Conservation (phyloP, 1,284 basidiomycete genomes). For the Binderoboletus segoi region DNA sequence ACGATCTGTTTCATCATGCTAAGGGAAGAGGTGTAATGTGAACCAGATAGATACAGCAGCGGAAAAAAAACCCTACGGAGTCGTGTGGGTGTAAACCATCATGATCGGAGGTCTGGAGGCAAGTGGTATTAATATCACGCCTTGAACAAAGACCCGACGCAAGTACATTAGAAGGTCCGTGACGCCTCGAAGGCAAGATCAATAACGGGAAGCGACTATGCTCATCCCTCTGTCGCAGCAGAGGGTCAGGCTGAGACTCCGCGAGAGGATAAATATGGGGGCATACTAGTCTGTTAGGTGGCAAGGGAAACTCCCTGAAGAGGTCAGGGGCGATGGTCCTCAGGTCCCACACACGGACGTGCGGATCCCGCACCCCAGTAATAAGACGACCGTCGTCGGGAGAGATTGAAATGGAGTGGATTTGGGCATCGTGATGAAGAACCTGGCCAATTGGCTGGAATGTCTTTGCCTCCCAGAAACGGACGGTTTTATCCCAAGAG, state of each 20-base stretch:
- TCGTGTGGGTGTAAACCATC: neutral
- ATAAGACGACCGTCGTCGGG: constrained; percentile 17
- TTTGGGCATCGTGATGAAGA: constrained; percentile 17
- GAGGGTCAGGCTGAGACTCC: neutral
- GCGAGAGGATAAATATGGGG: neutral
- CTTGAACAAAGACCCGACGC: neutral
- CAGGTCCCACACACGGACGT: constrained; percentile 22
- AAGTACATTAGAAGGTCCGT: constrained; percentile 1
- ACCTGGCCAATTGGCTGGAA: constrained; percentile 20
- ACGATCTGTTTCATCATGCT: constrained; percentile 3
- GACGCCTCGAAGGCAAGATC: neutral
- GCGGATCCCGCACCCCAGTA: constrained; percentile 17
- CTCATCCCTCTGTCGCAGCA: neutral
- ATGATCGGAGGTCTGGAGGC: neutral
- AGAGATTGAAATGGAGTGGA: constrained; percentile 22
- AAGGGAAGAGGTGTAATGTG: neutral
- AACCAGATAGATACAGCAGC: too few species aligned
- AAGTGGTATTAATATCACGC: neutral
- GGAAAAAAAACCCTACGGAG: neutral
- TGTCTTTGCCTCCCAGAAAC: constrained; percentile 25
- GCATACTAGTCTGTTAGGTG: constrained; percentile 18
- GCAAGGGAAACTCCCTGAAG: constrained; percentile 14
- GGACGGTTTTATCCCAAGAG: constrained; percentile 26
- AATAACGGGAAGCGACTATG: neutral
- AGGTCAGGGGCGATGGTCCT: constrained; percentile 16